These are phyloP conservation scores for Rhododendron ovatum DNA, from an alignment of 148 eudicot species.

Conservation along the genomic window DNA sequence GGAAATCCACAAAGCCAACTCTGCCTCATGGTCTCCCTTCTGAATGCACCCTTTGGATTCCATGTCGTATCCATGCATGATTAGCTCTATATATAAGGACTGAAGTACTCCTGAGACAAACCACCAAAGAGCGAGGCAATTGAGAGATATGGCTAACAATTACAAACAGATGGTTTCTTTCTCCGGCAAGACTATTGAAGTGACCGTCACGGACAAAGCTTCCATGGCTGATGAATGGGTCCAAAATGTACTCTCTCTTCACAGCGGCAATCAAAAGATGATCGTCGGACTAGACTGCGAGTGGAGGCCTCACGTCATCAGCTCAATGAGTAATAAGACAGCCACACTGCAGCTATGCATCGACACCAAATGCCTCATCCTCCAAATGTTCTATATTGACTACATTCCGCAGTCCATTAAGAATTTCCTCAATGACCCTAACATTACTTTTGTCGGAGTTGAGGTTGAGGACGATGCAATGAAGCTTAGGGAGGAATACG, in stretches of 20 bases:
- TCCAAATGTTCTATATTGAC: background rate
- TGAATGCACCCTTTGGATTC: background rate
- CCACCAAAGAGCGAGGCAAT: background rate
- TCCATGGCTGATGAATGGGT: background rate
- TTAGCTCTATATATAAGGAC: background rate
- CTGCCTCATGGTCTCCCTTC: background rate
- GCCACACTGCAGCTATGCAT: slow-evolving; percentile 8
- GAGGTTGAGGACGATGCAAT: background rate
- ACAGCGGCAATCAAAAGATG: background rate
- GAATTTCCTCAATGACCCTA: background rate
- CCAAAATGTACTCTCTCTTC: background rate
- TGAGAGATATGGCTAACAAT: background rate
- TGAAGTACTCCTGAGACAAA: background rate
- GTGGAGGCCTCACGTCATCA: background rate
- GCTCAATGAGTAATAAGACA: background rate
- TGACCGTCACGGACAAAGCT: background rate
- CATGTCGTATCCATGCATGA: background rate
- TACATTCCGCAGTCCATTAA: background rate
- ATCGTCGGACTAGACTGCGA: slow-evolving; percentile 9
- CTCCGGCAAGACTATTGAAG: background rate
- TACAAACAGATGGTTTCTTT: background rate
- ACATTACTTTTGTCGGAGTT: background rate
- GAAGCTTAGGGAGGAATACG: slow-evolving; percentile 4
- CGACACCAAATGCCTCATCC: slow-evolving; percentile 5
- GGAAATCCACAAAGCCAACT: background rate